Conservation (phyloP, 1,284 basidiomycete genomes). For the Moesziomyces aphidis region DNA sequence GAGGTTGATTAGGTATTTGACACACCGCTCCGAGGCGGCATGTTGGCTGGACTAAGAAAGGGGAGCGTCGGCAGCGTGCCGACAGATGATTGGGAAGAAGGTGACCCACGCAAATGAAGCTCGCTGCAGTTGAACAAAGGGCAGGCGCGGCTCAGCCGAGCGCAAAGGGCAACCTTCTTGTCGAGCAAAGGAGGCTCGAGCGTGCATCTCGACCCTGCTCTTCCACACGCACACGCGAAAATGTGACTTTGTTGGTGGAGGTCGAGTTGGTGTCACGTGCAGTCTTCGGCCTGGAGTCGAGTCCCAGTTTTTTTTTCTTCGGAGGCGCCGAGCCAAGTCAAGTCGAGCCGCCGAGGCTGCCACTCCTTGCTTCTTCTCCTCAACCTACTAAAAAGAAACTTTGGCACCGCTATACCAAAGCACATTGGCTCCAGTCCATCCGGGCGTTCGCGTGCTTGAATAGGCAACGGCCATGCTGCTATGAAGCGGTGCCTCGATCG, state of each 20-base stretch:
- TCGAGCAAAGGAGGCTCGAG: constrained; percentile 1
- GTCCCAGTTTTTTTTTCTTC: neutral
- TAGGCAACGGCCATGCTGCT: constrained; percentile 37
- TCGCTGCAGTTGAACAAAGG: neutral
- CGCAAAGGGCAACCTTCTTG: neutral
- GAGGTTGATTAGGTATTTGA: neutral
- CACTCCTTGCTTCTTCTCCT: constrained; percentile 30
- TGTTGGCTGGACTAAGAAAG: neutral
- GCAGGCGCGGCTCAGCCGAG: neutral
- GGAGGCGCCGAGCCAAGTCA: neutral
- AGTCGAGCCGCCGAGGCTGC: neutral
- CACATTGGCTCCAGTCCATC: constrained; percentile 38
- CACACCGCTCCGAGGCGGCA: neutral
- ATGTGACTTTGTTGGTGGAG: constrained; percentile 1
- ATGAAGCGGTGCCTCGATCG: constrained; percentile 46
- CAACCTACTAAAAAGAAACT: constrained; percentile 53
- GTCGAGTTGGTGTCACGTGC: constrained; percentile 19
- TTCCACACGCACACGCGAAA: neutral
- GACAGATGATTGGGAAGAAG: neutral
- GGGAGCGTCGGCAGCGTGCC: neutral
- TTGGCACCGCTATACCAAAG: constrained; percentile 49
- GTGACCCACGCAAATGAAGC: neutral
- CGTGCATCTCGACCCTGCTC: neutral
- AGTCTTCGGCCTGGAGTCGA: neutral
- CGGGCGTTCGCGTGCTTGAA: constrained; percentile 47